Evolutionary conservation across 129 eudicot species (phyloP), one percentile per base, ranked within the genome.

Genomic region (Cynara cardunculus): DNA sequence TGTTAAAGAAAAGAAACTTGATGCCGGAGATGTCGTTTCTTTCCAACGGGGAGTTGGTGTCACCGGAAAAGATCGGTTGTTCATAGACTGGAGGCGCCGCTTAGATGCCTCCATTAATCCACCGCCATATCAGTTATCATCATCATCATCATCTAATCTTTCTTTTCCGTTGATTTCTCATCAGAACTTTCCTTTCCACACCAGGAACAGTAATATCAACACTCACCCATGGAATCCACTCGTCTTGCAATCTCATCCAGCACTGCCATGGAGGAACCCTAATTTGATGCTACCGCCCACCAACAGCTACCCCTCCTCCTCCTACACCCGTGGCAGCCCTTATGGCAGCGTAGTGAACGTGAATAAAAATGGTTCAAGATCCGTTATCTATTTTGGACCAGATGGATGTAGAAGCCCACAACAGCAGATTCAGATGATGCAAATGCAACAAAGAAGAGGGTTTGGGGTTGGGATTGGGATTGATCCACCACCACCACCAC

Each of bases 11-110:
- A 94, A 94, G 79, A 87, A 86, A 86, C 93, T 94, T 0, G 93
- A 88, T 65, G 97, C 98, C 2, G 98, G 98, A 1, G 98, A 94
- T 28, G 75, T 86, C 0, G 98, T 94, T 21, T 94, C 97, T 3
- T 94, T 94, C 65, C 97, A 94, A 24, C 82, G 95, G 2, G 97
- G 98, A 1, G 85, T 88, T n/a, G 98, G 98, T 28, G 88, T 77
- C 8, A 65, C 78, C 16, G 89, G 83, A 1, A 93, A 89, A 77
- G 94, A 93, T 71, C 87, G 92, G 24, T 66, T 93, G 72, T 93
- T 91, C 72, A 93, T 93, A 3, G 98, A 93, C 72, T 93, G 98
- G 97, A 80, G 96, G 85, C 90, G 94, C 56, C 90, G 94, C 25
- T 87, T 87, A 3, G 89, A 79, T 46, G 80, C 89, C 0, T 78